Base-by-base conservation (phyloP, 75 land plant species). In the Larix kaempferi region DNA sequence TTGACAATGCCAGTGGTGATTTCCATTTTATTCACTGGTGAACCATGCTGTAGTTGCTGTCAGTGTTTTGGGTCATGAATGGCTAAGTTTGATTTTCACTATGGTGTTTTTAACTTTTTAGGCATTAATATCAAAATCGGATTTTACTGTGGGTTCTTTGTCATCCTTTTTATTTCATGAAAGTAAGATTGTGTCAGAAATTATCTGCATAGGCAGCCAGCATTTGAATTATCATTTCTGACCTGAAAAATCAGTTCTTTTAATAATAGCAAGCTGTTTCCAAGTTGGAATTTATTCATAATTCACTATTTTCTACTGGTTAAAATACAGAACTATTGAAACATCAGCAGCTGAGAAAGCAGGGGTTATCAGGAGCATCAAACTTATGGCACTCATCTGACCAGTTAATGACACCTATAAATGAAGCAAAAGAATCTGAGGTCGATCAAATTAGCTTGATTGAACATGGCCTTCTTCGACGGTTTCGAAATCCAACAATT, bases 401-500 rank as follows among this genome's bases (percentile, higher is more conserved):
- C 44, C 52, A 76, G 16, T 78, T 62, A 37, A 14, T 25, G 49
- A 79, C 81, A 2, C 71, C 75, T 69, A 27, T 79, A 26, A 14
- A 62, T 56, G 74, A 39, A 71, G 61, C 59, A 16, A 80, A 78
- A 73, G 76, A 77, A n/a, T 39, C 71, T 0, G 57, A 71, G 17
- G 73, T 59, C n/a, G 76, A 76, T 59, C 67, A 61, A 17, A 71
- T 22, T 60, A 52, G 59, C n/a, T 78, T 77, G 12, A 65, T 88
- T 35, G 83, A 88, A 52, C 33, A 57, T 16, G 84, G 77, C 2
- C 79, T 89, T 76, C 84, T 93, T 52, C 84, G 83, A 5, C 87
- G 81, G 10, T 89, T 88, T 56, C 80, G 79, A 74, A 89, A 82
- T 22, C 96, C 96, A 1, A 88, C 94, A 0, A 86, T 93, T 14